Conservation (phyloP, 2,329 filamentous ascomycete genomes). For the Fusarium sororula region DNA sequence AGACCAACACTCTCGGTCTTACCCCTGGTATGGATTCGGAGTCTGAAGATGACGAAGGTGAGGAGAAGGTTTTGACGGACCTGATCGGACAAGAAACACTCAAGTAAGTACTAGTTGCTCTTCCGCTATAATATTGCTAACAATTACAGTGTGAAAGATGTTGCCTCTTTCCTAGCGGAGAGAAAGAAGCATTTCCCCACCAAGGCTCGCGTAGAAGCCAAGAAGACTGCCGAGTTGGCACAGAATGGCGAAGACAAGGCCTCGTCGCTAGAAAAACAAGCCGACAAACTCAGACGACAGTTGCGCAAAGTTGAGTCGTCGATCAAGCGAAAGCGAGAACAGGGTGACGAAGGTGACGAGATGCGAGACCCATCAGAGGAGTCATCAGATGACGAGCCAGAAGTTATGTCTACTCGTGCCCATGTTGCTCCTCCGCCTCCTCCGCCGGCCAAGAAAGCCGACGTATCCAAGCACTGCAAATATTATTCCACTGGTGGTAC, state of each 20-base stretch:
- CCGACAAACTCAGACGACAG: conserved; percentile 70
- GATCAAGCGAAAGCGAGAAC: conserved; percentile 74
- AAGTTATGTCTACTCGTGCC: conserved; percentile 62
- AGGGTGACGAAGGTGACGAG: conserved; percentile 73
- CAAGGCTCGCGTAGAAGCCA: conserved; percentile 72
- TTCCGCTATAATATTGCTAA: conserved; percentile 12
- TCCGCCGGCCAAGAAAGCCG: conserved; percentile 64
- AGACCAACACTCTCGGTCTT: conserved; percentile 76
- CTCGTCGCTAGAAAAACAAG: conserved; percentile 66
- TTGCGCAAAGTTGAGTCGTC: conserved; percentile 76
- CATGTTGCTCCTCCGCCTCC: conserved; percentile 47
- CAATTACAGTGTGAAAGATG: conserved; percentile 67
- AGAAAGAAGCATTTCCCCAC: conserved; percentile 85
- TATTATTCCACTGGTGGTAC: conserved; percentile 75
- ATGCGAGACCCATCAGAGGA: conserved; percentile 64
- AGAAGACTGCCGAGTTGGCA: conserved; percentile 60
- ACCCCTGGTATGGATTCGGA: conserved; percentile 72
- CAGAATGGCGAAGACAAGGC: conserved; percentile 67
- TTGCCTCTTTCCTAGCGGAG: conserved; percentile 83
- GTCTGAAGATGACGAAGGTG: conserved; percentile 72
- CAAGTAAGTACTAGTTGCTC: conserved; percentile 54
- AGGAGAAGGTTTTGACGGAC: conserved; percentile 73
- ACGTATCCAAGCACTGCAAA: conserved; percentile 73
- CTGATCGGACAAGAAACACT: conserved; percentile 65
- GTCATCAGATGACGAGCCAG: conserved; percentile 68